Evolutionary conservation across 2,329 filamentous ascomycete species (phyloP), one percentile per base, ranked within the genome.

Genomic region (Penicillium sp.): DNA sequence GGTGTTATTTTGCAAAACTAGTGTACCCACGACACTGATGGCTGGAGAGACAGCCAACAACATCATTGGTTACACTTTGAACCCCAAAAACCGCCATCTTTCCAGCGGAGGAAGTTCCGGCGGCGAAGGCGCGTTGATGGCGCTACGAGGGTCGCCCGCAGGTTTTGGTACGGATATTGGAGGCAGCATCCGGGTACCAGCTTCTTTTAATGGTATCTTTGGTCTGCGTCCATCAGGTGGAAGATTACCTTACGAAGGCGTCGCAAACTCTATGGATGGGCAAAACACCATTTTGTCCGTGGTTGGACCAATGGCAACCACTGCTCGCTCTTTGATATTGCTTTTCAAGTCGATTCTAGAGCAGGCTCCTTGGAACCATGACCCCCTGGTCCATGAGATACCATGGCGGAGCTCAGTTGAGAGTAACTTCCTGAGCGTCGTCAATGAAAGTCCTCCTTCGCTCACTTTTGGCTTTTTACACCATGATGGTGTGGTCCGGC

Each of bases 1-100:
- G 24, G 67, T 71, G 2, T 60, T 70, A 27, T 68, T 66, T 49
- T 66, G 55, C 24, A 59, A 67, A 8, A 72, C 69, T 1, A 69
- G 65, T 1, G 49, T 67, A 14, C 69, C 69, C 8, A 67, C 70
- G 40, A 45, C 53, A 6, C 50, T 64, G 38, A 71, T 71, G 69
- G 54, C 60, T 41, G 57, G 69, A 0, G 69, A 72, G 51, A 67
- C 64, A n/a, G 58, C 57, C 22, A 68, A 53, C 51, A 70, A 70
- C 45, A 57, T 71, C 21, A 67, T 64, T 42, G 69, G 69, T n/a
- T 38, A 45, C n/a, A 66, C 62, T 10, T 48, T 59, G 3, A 65
- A 67, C 29, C 63, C 64, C 5, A 56, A 55, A 41, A 67, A 67
- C 16, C 47, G 42, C 11, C 34, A 54, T 5, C 42, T 65, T 11